Evolutionary conservation across 208 protist species (phyloP), one percentile per base, ranked within the genome.

Genomic region (Crithidia expoeki): DNA sequence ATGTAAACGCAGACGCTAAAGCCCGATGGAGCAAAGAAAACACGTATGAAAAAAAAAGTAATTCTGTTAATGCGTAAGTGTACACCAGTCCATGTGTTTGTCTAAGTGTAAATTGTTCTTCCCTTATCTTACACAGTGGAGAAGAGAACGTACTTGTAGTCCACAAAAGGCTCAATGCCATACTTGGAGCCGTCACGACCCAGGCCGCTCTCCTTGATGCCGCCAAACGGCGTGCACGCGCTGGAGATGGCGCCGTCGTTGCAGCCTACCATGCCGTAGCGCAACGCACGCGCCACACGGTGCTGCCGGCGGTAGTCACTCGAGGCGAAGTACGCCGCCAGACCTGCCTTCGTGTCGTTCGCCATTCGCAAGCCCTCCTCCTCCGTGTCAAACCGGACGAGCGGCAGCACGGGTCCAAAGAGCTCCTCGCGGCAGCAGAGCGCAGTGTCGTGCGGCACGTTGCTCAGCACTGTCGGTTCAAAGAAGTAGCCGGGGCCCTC

Each of bases 121-220:
- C 21, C 46, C 28, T 38, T 33, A 23, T 40, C 23, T 61, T 72
- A 92, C 19, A 84, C 55, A n/a, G 77, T 85, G 32, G 90, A 95
- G 21, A 83, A 74, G 34, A 93, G 62, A 9, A 89, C 71, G 72
- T 95, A 93, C 79, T 97, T 97, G 66, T 87, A 82, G 75, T 95
- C 81, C 27, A 90, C 36, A 62, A 90, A 97, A 1, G 84, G 68
- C n/a, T 97, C 88, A 58, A 95, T 95, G 56, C 93, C 93, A 64
- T 97, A 94, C 76, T 86, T 90, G 74, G 90, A 94, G 53, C 88
- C 93, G 61, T 97, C 94, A 11, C 88, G 84, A 17, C 94, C 95
- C 21, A 97, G 79, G 25, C 95, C 95, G 65, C 83, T 91, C 30
- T 94, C 87, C 77, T 98, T 98, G 27, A 94, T 64, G 5, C 94